phyloP scores from a whole-genome alignment of 2,329 filamentous ascomycete species.

The Penicillium sp. region DNA sequence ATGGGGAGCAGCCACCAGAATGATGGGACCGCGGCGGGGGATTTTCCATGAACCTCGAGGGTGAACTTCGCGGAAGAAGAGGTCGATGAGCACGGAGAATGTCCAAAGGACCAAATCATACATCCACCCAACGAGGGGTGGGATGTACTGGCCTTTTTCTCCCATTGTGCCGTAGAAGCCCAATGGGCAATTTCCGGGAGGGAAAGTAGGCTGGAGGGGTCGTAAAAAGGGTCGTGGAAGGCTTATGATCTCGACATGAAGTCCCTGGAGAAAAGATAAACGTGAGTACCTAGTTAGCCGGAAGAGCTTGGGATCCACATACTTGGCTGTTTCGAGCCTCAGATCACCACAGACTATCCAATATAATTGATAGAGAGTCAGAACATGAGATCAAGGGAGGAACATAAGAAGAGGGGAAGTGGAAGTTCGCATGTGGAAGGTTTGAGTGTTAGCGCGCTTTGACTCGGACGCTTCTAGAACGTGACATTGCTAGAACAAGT shows the following conservation, averaged over 20 bases:
- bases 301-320: conserved; percentile 5
- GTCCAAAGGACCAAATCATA: conserved; percentile 45
- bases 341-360: background rate
- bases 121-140: conserved; percentile 43
- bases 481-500: background rate
- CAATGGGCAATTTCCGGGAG: background rate
- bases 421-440: conserved; percentile 13
- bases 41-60: conserved; percentile 92
- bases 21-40: conserved; percentile 74
- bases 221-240: background rate
- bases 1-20: conserved; percentile 93
- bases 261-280: conserved; percentile 3
- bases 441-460: conserved; percentile 11
- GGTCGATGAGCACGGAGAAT: conserved; percentile 66
- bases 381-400: conserved; percentile 1
- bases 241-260: conserved; percentile 7
- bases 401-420: conserved; percentile 4
- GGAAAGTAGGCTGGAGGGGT: background rate
- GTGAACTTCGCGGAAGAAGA: conserved; percentile 97
- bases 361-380: conserved; percentile 1
- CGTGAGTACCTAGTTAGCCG: background rate
- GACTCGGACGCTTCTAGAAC: conserved; percentile 19
- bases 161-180: conserved; percentile 22
- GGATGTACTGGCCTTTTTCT: conserved; percentile 32
- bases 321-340: background rate